Base-by-base conservation (phyloP, 208 protist species). In the Trypanosoma platydactyli region DNA sequence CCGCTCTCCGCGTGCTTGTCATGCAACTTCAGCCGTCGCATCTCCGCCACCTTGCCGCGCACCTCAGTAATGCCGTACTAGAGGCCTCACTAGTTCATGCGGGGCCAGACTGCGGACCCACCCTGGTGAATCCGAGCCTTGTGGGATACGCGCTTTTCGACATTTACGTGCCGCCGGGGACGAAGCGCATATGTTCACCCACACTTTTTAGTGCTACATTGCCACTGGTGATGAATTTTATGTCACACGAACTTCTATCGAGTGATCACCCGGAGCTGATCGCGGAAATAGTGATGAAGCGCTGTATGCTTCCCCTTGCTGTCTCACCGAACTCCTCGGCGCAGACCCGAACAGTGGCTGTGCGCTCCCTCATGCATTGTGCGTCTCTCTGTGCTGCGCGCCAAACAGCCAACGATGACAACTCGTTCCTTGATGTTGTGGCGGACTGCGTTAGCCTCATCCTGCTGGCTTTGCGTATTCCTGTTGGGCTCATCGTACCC, bases 231-330 rank as follows among this genome's bases (percentile, higher is more conserved):
- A 69, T 96, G 12, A 71, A 70, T 40, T 83, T 94, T 60, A 58
- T 94, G 35, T 68, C 82, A 0, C 53, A 77, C 24, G 87, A 93
- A 42, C 66, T 95, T 4, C 76, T 94, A 27, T 52, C 72, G 41
- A 50, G 68, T 0, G 70, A 67, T 12, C 35, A 79, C 27, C 46
- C 83, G 27, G 64, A 64, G 9, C 60, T 33, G 24, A 30, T 81
- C 6, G 80, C 78, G 13, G 27, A 64, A 40, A n/a, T 79, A 20
- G 58, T 92, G 44, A 81, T 94, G 76, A 63, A 71, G 60, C 77
- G 71, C 68, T 94, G 90, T 72, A 77, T 94, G 51, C 40, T 85
- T n/a, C 86, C 87, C 9, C 64, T 94, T 5, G 59, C 83, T 25
- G 77, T 92, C 13, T 83, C 84, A 2, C 77, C 78, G 20, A 65